Conservation (phyloP, 1,139 yeast genomes). For the Geotrichum aggregatum region DNA sequence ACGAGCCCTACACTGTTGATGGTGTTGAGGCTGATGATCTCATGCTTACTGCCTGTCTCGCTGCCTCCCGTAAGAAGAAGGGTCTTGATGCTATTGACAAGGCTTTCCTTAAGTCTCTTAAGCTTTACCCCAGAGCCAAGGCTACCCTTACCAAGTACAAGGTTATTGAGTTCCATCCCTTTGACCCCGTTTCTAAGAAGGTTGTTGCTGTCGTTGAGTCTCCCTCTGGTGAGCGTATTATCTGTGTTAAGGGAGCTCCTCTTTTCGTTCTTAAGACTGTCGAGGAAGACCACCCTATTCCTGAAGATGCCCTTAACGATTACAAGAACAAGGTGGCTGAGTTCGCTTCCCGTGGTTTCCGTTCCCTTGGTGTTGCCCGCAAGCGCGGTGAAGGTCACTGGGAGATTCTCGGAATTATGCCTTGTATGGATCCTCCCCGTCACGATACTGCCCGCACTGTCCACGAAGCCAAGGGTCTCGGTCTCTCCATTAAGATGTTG, state of each 20-base stretch:
- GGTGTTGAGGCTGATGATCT: conserved; percentile 35
- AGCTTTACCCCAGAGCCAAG: conserved; percentile 53
- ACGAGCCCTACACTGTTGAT: conserved; percentile 34
- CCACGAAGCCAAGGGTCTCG: conserved; percentile 60
- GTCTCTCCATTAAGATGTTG: conserved; percentile 66
- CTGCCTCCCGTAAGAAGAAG: conserved; percentile 59
- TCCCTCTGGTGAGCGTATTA: conserved; percentile 62
- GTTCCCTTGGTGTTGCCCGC: conserved; percentile 71
- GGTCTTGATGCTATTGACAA: conserved; percentile 97
- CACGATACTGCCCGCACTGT: conserved; percentile 68
- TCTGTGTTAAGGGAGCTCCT: conserved; percentile 72
- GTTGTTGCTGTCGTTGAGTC: conserved; percentile 67
- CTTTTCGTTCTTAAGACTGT: conserved; percentile 66
- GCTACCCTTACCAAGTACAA: conserved; percentile 61
- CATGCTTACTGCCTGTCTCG: conserved; percentile 68
- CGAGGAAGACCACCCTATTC: conserved; percentile 64
- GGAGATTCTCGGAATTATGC: conserved; percentile 71
- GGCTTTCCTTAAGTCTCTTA: conserved; percentile 73
- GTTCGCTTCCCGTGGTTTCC: conserved; percentile 69
- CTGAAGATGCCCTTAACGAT: conserved; percentile 59
- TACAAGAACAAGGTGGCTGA: conserved; percentile 69
- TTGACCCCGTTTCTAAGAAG: conserved; percentile 69
- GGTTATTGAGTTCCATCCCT: conserved; percentile 65
- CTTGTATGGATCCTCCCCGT: conserved; percentile 73
- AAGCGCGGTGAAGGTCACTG: conserved; percentile 69